A percentile compares a stretch with the other conserved stretches of the same genome.
These are phyloP conservation scores for Kodamaea kaohsiungensis DNA, from an alignment of 805 yeast species.

Conservation along the genomic window DNA sequence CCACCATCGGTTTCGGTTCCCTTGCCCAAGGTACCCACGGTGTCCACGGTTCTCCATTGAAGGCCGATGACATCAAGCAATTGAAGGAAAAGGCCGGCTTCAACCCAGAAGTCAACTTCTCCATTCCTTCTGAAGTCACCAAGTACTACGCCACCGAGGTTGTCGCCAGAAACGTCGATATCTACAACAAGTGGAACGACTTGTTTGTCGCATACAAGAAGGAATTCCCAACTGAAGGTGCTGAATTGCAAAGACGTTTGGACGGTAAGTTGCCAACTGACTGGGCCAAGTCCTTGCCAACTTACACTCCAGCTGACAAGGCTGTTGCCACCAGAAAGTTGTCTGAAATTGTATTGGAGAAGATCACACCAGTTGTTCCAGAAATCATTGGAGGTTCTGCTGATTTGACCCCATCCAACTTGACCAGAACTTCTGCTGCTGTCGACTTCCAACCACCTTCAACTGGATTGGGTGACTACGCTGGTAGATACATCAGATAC, in stretches of 20 bases:
- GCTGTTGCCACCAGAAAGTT: conserved; percentile 94
- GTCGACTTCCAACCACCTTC: conserved; percentile 90
- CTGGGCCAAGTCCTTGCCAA: conserved; percentile 80
- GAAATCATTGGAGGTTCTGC: conserved; percentile 98
- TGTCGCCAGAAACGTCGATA: conserved; percentile 57
- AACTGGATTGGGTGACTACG: conserved; percentile 77
- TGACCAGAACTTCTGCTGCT: conserved; percentile 83
- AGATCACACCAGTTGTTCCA: conserved; percentile 66
- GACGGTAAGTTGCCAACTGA: conserved; percentile 74
- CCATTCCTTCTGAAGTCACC: conserved; percentile 80
- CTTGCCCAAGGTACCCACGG: conserved; percentile 78
- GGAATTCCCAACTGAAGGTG: conserved; percentile 76
- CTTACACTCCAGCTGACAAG: conserved; percentile 72
- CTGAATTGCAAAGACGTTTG: conserved; percentile 79
- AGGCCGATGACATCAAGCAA: conserved; percentile 88
- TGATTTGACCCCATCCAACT: conserved; percentile 94
- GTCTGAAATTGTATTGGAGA: conserved; percentile 74
- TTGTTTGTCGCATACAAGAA: conserved; percentile 59
- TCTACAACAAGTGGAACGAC: conserved; percentile 75
- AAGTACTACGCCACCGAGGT: conserved; percentile 62
- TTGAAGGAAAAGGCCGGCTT: conserved; percentile 83
- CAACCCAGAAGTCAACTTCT: conserved; percentile 79
- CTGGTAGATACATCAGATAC: conserved; percentile 93
- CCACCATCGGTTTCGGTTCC: conserved; percentile 96
- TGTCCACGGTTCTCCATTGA: conserved; percentile 96